Evolutionary conservation across 495 filamentous ascomycete genomes (phyloP).

Genomic region (Cercophora scortea): DNA sequence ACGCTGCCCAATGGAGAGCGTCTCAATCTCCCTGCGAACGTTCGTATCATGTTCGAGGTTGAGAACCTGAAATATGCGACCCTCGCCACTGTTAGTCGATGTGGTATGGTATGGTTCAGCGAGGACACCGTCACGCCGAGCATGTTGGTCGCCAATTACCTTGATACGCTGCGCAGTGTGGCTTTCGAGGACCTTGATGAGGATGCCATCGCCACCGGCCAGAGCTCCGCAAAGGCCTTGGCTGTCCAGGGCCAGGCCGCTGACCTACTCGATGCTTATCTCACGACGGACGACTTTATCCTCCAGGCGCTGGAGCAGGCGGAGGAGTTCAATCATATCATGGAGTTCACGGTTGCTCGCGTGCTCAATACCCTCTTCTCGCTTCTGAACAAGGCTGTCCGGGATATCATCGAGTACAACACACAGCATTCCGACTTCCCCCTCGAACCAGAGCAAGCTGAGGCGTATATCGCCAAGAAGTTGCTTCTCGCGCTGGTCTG

Average conservation of each 20-base stretch:
- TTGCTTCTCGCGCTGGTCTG: conserved; percentile 84
- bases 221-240: conserved; percentile 66
- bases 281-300: conserved; percentile 73
- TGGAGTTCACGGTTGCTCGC: conserved; percentile 90
- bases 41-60: conserved; percentile 99
- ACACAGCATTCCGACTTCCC: conserved; percentile 89
- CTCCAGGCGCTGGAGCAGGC: conserved; percentile 67
- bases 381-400: conserved; percentile 83
- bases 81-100: conserved; percentile 93
- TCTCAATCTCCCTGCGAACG: conserved; percentile 85
- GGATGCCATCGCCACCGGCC: conserved; percentile 73
- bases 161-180: conserved; percentile 69
- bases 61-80: conserved; percentile 98
- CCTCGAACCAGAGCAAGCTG: conserved; percentile 78
- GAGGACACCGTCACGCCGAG: conserved; percentile 87
- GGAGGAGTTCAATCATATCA: conserved; percentile 81
- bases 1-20: conserved; percentile 97
- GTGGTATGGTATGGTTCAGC: conserved; percentile 99
- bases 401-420: conserved; percentile 92
- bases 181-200: conserved; percentile 93
- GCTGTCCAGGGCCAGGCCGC: conserved; percentile 70
- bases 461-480: conserved; percentile 86
- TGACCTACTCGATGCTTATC: conserved; percentile 62
- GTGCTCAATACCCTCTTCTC: conserved; percentile 92
- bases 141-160: conserved; percentile 91